Percentiles rank a stretch among this genome's conserved stretches.
Evolutionary conservation across 139 green algal species (phyloP).

Genomic region (Zygnema cylindricum): DNA sequence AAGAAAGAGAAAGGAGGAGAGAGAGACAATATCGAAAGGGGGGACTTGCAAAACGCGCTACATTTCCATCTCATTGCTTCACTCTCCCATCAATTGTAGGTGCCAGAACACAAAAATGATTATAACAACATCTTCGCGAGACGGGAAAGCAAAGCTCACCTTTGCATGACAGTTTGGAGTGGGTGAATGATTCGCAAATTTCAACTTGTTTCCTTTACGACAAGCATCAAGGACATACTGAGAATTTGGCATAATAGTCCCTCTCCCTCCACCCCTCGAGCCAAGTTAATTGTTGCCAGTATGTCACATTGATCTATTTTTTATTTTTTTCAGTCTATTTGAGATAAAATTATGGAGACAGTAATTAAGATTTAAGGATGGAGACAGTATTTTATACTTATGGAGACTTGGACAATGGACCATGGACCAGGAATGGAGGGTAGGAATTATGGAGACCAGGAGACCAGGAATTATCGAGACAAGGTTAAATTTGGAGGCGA

Average conservation of each 20-base stretch:
- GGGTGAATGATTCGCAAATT: slow-evolving; percentile 68
- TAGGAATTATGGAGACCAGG: too few species aligned
- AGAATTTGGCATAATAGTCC: background rate
- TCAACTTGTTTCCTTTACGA: slow-evolving; percentile 87
- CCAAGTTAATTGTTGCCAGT: background rate
- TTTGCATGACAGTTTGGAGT: slow-evolving; percentile 74
- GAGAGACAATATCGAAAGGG: background rate
- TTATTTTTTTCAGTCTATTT: background rate
- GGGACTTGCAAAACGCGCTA: background rate
- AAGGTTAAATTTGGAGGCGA: too few species aligned
- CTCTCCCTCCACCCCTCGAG: too few species aligned
- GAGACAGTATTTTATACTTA: too few species aligned
- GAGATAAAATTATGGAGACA: background rate
- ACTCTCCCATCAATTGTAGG: background rate
- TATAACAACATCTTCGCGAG: background rate
- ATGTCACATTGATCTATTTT: background rate
- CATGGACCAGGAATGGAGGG: too few species aligned
- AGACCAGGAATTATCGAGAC: too few species aligned
- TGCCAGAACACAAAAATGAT: background rate
- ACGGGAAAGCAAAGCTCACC: background rate
- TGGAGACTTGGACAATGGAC: too few species aligned
- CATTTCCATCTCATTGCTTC: background rate
- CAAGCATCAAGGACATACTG: slow-evolving; percentile 85
- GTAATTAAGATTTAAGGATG: too few species aligned
- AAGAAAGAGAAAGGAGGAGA: background rate